Evolutionary conservation across 306 rosid species (phyloP), one percentile per base, ranked within the genome.

Genomic region (Coriaria nepalensis): DNA sequence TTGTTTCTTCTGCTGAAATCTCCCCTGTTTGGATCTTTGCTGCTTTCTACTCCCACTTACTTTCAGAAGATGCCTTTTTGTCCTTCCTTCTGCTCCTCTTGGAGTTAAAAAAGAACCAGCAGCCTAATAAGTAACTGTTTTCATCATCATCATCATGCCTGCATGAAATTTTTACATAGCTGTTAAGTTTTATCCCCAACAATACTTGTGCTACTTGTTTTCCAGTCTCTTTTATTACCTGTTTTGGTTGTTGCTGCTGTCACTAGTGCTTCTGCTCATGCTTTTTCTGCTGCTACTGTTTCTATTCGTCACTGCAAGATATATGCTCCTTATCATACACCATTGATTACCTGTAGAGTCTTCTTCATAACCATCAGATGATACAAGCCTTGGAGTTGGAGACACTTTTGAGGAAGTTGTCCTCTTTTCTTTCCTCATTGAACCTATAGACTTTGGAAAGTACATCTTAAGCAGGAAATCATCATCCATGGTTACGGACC

Each of bases 401-500:
- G 75, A 56, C 47, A 66, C 62, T 64, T 62, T 73, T 37, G 82
- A 50, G 41, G 44, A 13, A 35, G 45, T 70, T 56, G 53, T 62
- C 13, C 49, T 51, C 60, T 66, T 80, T 13, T 14, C 41, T 62
- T 73, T 80, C 87, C 68, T 80, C 68, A 53, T 49, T 43, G 63
- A 60, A 47, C 69, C 62, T 40, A 74, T 66, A 60, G 78, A 70
- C 40, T 56, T 66, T 50, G 93, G 93, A 46, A 78, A 70, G 68
- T 73, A 78, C 80, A 78, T 57, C 75, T 71, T 85, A 4, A 85
- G 50, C 5, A 68, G 67, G 61, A 80, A 73, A 14, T 75, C 82
- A 44, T 72, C 61, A 34, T 80, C 81, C 92, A 78, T 68, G 67
- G 92, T 73, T 64, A 46, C 66, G 44, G 44, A 57, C 52, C 84